These are phyloP conservation scores for Russula brevipes DNA, from an alignment of 768 basidiomycete species.

Conservation along the genomic window DNA sequence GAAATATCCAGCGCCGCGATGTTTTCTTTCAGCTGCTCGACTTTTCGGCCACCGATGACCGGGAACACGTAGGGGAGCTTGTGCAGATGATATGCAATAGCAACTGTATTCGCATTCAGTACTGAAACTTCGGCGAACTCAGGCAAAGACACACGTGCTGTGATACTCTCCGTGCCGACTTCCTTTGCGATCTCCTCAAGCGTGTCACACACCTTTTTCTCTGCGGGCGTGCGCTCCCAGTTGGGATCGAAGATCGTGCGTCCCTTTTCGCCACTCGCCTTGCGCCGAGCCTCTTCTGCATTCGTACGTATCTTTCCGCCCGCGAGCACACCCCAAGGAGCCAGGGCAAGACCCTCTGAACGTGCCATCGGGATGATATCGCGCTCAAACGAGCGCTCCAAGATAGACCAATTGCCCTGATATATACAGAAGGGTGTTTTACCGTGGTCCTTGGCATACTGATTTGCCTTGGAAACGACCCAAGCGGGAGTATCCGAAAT, in stretches of 20 bases:
- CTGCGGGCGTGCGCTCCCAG: conserved; percentile 36
- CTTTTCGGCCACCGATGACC: conserved; percentile 43
- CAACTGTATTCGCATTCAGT: conserved; percentile 30
- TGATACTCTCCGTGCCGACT: conserved; percentile 34
- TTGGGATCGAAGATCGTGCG: conserved; percentile 23
- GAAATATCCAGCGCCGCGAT: conserved; percentile 41
- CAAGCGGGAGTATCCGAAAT: conserved; percentile 34
- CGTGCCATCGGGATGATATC: conserved; percentile 39
- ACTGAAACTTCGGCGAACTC: background rate
- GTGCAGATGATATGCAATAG: conserved; percentile 46
- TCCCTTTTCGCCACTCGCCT: conserved; percentile 35
- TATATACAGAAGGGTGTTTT: conserved; percentile 36
- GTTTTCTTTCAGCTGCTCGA: conserved; percentile 43
- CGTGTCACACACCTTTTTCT: conserved; percentile 33
- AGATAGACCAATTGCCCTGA: conserved; percentile 36
- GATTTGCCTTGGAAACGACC: conserved; percentile 37
- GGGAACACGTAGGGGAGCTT: conserved; percentile 46
- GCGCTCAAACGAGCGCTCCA: conserved; percentile 37
- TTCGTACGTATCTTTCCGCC: conserved; percentile 39
- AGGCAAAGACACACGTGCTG: conserved; percentile 4
- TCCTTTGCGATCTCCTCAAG: conserved; percentile 40
- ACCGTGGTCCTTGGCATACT: conserved; percentile 37
- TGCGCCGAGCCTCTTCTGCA: conserved; percentile 34
- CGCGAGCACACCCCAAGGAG: conserved; percentile 40
- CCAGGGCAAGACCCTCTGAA: conserved; percentile 36